These are phyloP conservation scores for Athelia psychrophila DNA, from an alignment of 1,284 basidiomycete genomes.

Conservation along the genomic window DNA sequence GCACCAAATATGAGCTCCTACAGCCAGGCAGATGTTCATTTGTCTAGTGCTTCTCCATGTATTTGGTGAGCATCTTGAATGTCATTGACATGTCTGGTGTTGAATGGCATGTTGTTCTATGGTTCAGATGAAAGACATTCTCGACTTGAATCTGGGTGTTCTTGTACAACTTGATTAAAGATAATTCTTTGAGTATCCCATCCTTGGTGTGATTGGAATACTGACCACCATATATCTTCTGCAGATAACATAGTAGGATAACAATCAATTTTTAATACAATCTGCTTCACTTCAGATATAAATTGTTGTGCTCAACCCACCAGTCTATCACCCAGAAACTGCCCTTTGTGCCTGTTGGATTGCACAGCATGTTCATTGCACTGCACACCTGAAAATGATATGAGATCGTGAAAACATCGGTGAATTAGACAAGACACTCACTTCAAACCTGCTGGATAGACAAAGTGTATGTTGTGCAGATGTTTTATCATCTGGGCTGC, in stretches of 20 bases:
- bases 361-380: conserved; percentile 16
- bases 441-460: conserved; percentile 12
- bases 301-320: conserved; percentile 19
- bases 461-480: conserved; percentile 12
- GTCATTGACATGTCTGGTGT: conserved; percentile 24
- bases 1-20: neutral
- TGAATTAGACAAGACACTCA: conserved; percentile 3
- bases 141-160: conserved; percentile 18
- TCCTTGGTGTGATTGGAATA: conserved; percentile 24
- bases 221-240: conserved; percentile 3
- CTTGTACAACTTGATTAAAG: conserved; percentile 26
- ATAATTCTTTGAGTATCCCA: conserved; percentile 26
- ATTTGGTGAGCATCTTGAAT: conserved; percentile 9
- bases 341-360: conserved; percentile 12
- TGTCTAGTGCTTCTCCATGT: neutral
- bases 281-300: conserved; percentile 15
- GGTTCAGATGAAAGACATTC: conserved; percentile 21
- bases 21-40: neutral
- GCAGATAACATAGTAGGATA: neutral
- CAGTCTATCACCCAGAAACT: conserved; percentile 17
- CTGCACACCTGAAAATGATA: conserved; percentile 1
- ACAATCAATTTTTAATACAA: neutral
- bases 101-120: conserved; percentile 23
- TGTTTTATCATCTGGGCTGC: conserved; percentile 18
- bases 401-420: neutral